These are phyloP conservation scores for Nemophila menziesii DNA, from an alignment of 257 asterid genomes.

Conservation along the genomic window DNA sequence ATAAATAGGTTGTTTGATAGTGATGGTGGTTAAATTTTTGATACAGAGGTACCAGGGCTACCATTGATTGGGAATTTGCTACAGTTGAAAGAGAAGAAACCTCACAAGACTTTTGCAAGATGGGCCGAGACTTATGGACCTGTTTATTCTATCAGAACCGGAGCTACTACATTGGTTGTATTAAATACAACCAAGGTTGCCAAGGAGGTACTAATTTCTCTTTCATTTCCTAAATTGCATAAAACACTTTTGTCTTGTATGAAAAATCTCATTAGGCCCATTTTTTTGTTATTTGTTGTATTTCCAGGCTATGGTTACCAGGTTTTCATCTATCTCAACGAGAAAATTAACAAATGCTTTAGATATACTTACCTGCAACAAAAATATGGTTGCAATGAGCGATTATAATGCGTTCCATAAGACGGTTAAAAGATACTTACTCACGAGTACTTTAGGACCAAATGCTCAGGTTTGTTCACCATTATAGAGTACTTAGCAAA, in stretches of 20 bases:
- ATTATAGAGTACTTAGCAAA: background rate
- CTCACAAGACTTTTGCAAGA: constrained; percentile 67
- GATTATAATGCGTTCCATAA: constrained; percentile 69
- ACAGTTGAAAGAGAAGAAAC: constrained; percentile 80
- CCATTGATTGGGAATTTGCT: constrained; percentile 74
- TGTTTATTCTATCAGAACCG: constrained; percentile 61
- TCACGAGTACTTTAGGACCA: constrained; percentile 56
- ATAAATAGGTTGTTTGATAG: background rate
- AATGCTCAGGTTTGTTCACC: constrained; percentile 54
- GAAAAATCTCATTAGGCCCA: no score
- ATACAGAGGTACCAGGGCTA: constrained; percentile 70
- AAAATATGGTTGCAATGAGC: constrained; percentile 64
- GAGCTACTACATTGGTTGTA: constrained; percentile 51
- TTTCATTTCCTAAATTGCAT: background rate
- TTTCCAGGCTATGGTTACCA: constrained; percentile 77
- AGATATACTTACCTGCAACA: constrained; percentile 48
- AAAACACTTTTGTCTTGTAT: no score
- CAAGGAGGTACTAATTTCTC: constrained; percentile 46
- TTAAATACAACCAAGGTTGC: constrained; percentile 57
- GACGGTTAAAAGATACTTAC: constrained; percentile 35
- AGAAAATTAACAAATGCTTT: constrained; percentile 82
- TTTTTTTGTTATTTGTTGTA: no score
- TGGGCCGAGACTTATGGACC: constrained; percentile 87
- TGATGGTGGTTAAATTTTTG: constrained; percentile 3
- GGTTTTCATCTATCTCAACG: constrained; percentile 62